A percentile compares a stretch with the other conserved stretches of the same genome.
Evolutionary conservation across 805 yeast genomes (phyloP).

Genomic region (Yarrowia divulgata): DNA sequence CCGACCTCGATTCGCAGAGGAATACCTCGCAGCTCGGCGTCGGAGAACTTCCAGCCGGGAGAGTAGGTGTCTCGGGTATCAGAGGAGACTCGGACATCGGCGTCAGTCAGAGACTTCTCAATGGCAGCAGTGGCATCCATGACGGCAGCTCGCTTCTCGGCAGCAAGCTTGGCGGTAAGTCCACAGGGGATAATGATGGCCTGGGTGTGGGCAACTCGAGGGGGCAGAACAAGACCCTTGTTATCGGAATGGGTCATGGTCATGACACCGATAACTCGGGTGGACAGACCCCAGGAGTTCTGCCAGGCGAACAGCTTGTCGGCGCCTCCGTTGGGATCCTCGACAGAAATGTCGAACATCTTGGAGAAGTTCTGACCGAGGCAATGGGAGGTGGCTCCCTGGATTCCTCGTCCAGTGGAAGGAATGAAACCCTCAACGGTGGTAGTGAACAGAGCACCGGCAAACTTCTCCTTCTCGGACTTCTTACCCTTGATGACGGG

Average conservation of each 20-base stretch:
- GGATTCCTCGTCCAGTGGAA: slow-evolving; percentile 99
- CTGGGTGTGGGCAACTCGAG: slow-evolving; percentile 93
- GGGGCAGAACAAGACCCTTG: slow-evolving; percentile 97
- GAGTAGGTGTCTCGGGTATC: slow-evolving; percentile 95
- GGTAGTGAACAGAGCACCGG: slow-evolving; percentile 96
- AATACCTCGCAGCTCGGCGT: slow-evolving; percentile 94
- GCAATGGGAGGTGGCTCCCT: slow-evolving; percentile 98
- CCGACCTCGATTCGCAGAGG: slow-evolving; percentile 96
- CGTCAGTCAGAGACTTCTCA: slow-evolving; percentile 64
- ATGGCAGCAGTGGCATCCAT: slow-evolving; percentile 72
- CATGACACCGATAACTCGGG: slow-evolving; percentile 99
- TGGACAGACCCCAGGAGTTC: slow-evolving; percentile 99
- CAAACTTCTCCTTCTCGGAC: slow-evolving; percentile 97
- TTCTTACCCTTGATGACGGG: slow-evolving; percentile 95
- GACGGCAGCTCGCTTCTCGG: slow-evolving; percentile 74
- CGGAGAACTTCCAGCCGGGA: slow-evolving; percentile 99
- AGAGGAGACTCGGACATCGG: slow-evolving; percentile 77
- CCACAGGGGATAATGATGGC: slow-evolving; percentile 96
- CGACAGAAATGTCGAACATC: slow-evolving; percentile 96
- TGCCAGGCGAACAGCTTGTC: slow-evolving; percentile 91
- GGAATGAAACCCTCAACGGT: slow-evolving; percentile 97
- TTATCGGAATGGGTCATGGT: slow-evolving; percentile 98
- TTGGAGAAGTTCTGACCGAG: slow-evolving; percentile 98
- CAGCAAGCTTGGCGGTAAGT: slow-evolving; percentile 82
- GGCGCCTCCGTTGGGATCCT: slow-evolving; percentile 87